These are phyloP conservation scores for Dothideomycetes sp. DNA, from an alignment of 2,329 filamentous ascomycete genomes.

Conservation along the genomic window DNA sequence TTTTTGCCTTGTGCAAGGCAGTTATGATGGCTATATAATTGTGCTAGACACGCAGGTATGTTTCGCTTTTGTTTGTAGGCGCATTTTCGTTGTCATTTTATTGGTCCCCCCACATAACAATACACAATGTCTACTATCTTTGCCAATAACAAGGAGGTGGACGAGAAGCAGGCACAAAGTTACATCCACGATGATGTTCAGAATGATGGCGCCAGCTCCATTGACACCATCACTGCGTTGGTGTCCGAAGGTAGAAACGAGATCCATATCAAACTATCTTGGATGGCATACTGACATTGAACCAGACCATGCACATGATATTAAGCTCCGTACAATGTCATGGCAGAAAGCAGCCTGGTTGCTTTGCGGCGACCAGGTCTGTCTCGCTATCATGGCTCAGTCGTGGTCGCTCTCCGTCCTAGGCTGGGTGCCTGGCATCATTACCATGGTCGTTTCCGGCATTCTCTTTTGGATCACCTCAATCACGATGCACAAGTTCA, in stretches of 20 bases:
- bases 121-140: background rate
- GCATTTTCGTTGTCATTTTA: too few relatives aligned
- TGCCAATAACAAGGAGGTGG: constrained; percentile 4
- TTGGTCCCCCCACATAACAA: background rate
- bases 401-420: constrained; percentile 39
- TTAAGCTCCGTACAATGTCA: constrained; percentile 42
- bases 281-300: background rate
- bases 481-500: constrained; percentile 41
- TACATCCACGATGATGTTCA: constrained; percentile 4
- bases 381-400: constrained; percentile 42
- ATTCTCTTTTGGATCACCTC: constrained; percentile 39
- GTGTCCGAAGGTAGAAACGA: constrained; percentile 28
- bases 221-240: constrained; percentile 15
- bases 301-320: constrained; percentile 36
- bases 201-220: constrained; percentile 12
- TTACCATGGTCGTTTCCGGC: constrained; percentile 35
- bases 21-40: background rate
- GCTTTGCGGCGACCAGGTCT: constrained; percentile 38
- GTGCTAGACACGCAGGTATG: background rate
- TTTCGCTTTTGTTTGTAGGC: background rate
- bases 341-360: constrained; percentile 42
- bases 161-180: constrained; percentile 6
- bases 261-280: constrained; percentile 16
- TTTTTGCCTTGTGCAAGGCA: too few relatives aligned
- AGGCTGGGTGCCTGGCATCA: constrained; percentile 36